Percentiles rank a stretch among this genome's conserved stretches.
These are phyloP conservation scores for Cytospora piceicola DNA, from an alignment of 2,329 filamentous ascomycete species.

Conservation along the genomic window DNA sequence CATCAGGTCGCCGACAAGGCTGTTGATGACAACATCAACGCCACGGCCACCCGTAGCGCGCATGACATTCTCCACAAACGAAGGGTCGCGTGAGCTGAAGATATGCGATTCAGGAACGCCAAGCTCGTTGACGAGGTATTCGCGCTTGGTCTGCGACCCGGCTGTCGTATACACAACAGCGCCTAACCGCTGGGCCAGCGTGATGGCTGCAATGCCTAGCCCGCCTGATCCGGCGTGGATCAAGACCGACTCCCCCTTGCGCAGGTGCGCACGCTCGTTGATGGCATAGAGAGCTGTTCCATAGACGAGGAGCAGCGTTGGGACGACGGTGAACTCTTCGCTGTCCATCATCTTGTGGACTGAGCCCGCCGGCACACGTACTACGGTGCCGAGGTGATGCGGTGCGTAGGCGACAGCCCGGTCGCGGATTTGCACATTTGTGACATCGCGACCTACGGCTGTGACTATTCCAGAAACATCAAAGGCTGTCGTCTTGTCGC, in stretches of 20 bases:
- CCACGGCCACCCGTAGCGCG: too few relatives aligned
- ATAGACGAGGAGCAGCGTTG: slow-evolving; percentile 33
- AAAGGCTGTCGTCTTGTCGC: slow-evolving; percentile 31
- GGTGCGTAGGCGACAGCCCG: not conserved
- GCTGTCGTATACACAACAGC: too few relatives aligned
- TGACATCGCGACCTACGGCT: slow-evolving; percentile 24
- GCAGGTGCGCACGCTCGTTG: slow-evolving; percentile 31
- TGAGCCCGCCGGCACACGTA: not conserved
- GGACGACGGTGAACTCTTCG: slow-evolving; percentile 31
- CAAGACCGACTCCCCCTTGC: slow-evolving; percentile 33
- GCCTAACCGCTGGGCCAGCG: too few relatives aligned
- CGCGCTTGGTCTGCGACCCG: too few relatives aligned
- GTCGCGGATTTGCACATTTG: not conserved
- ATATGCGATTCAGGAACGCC: too few relatives aligned
- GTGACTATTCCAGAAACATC: slow-evolving; percentile 35
- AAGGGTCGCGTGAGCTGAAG: too few relatives aligned
- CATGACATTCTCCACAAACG: too few relatives aligned
- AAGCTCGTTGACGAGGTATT: too few relatives aligned
- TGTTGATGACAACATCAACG: too few relatives aligned
- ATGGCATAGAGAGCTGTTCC: slow-evolving; percentile 37
- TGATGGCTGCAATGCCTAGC: too few relatives aligned
- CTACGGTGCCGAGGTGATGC: not conserved
- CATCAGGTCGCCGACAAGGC: too few relatives aligned
- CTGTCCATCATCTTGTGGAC: slow-evolving; percentile 31
- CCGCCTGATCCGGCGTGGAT: slow-evolving; percentile 35